Conservation (phyloP, 495 filamentous ascomycete genomes). For the Hypoxylon fuscum region DNA sequence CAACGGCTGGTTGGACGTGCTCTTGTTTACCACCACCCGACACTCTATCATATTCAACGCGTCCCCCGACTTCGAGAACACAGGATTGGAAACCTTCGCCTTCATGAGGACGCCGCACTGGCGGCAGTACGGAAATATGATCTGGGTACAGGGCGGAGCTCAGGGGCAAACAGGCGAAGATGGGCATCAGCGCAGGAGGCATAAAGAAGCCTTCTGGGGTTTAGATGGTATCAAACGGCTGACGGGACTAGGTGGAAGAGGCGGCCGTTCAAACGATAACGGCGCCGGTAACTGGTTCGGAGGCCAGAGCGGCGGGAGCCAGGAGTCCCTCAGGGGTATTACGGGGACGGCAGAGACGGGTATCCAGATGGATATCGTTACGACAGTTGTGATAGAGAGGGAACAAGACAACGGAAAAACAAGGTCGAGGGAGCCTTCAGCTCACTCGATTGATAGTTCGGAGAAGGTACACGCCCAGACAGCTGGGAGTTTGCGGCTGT, state of each 20-base stretch:
- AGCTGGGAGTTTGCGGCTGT: constrained; percentile 22
- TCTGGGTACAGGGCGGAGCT: constrained; percentile 53
- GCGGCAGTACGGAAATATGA: constrained; percentile 52
- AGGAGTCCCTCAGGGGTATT: constrained; percentile 46
- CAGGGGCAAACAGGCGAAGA: constrained; percentile 14
- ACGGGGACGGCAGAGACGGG: constrained; percentile 41
- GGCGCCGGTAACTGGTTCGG: constrained; percentile 24
- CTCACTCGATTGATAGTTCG: constrained; percentile 30
- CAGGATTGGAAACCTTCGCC: constrained; percentile 57
- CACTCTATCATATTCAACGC: constrained; percentile 59
- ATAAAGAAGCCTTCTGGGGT: constrained; percentile 22
- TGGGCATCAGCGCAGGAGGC: constrained; percentile 33
- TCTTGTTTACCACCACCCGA: constrained; percentile 77
- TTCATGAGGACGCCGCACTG: constrained; percentile 57
- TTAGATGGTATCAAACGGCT: constrained; percentile 4
- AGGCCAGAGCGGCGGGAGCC: constrained; percentile 38
- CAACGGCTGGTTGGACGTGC: constrained; percentile 77
- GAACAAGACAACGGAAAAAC: constrained; percentile 24
- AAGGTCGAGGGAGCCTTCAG: constrained; percentile 29
- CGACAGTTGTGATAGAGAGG: constrained; percentile 50
- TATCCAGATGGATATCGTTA: constrained; percentile 56
- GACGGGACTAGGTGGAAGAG: constrained; percentile 13
- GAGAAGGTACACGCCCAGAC: constrained; percentile 19
- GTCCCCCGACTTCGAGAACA: constrained; percentile 50
- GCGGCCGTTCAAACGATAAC: constrained; percentile 23